Percentiles rank a stretch among this genome's conserved stretches.
phyloP scores from a whole-genome alignment of 2,329 filamentous ascomycete genomes.

The Exophiala dermatitidis region DNA sequence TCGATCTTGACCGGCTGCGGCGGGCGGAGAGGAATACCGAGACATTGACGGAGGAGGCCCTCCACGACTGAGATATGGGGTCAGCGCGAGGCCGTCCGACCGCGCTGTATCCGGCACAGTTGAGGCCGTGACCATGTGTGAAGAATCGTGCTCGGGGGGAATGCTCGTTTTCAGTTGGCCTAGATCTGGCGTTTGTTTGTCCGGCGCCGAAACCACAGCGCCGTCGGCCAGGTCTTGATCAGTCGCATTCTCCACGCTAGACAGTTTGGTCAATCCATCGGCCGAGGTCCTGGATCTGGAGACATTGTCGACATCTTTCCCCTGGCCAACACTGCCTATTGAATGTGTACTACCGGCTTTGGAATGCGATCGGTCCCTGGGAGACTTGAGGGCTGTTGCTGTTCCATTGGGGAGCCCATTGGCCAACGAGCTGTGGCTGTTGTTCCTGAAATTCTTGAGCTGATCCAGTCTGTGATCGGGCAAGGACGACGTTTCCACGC shows the following conservation, averaged over 20 bases:
- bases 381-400: constrained; percentile 36
- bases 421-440: constrained; percentile 30
- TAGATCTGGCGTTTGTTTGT: constrained; percentile 27
- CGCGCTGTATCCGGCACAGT: constrained; percentile 31
- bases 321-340: constrained; percentile 27
- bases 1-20: constrained; percentile 29
- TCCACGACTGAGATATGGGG: not conserved
- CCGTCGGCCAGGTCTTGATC: constrained; percentile 7
- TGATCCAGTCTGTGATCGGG: constrained; percentile 37
- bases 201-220: constrained; percentile 25
- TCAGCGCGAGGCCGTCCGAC: constrained; percentile 12
- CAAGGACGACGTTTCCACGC: constrained; percentile 36
- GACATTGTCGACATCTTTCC: constrained; percentile 30
- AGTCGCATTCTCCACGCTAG: constrained; percentile 21
- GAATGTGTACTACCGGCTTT: constrained; percentile 46
- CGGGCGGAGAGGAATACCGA: constrained; percentile 41
- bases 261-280: constrained; percentile 25
- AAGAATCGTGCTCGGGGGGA: constrained; percentile 27
- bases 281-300: constrained; percentile 26
- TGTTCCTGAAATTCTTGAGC: constrained; percentile 22
- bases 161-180: constrained; percentile 13
- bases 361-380: constrained; percentile 36
- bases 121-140: constrained; percentile 31
- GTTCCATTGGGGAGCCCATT: constrained; percentile 37
- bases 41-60: constrained; percentile 22